Conservation (phyloP, 2,329 filamentous ascomycete species). For the Epichloe aotearoae region DNA sequence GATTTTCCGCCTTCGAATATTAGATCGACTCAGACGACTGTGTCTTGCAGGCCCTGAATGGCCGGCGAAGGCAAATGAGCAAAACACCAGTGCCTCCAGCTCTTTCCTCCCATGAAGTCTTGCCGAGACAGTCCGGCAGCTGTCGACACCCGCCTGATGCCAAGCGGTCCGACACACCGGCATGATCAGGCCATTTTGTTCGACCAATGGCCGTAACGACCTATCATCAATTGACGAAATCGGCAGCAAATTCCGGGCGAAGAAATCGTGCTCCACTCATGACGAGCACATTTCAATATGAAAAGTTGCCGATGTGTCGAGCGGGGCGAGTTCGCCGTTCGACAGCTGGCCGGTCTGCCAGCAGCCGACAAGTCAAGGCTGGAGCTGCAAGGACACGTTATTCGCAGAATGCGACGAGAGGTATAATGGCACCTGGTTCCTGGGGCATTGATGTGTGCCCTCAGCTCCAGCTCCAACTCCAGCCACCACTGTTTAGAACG, state of each 20-base stretch:
- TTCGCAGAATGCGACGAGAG: not conserved
- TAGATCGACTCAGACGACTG: not conserved
- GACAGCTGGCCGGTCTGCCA: not conserved
- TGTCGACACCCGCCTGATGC: not conserved
- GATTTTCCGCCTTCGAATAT: too few relatives aligned
- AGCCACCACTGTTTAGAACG: too few relatives aligned
- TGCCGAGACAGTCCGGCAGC: not conserved
- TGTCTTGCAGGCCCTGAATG: not conserved
- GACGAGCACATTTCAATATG: not conserved
- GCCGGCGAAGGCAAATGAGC: not conserved
- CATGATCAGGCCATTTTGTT: not conserved
- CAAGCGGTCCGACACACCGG: not conserved
- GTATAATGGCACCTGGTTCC: not conserved
- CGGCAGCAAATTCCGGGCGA: conserved; percentile 1
- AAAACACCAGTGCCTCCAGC: not conserved
- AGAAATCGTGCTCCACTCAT: not conserved
- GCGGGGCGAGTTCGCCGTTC: not conserved
- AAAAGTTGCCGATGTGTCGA: not conserved
- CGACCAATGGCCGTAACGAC: not conserved
- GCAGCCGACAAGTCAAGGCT: not conserved
- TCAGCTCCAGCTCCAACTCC: not conserved
- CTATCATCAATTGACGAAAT: not conserved
- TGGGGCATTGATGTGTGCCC: not conserved
- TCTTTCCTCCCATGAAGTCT: not conserved
- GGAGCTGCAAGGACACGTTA: not conserved